Base-by-base conservation (phyloP, 495 filamentous ascomycete genomes). In the Penicillium goetzii region DNA sequence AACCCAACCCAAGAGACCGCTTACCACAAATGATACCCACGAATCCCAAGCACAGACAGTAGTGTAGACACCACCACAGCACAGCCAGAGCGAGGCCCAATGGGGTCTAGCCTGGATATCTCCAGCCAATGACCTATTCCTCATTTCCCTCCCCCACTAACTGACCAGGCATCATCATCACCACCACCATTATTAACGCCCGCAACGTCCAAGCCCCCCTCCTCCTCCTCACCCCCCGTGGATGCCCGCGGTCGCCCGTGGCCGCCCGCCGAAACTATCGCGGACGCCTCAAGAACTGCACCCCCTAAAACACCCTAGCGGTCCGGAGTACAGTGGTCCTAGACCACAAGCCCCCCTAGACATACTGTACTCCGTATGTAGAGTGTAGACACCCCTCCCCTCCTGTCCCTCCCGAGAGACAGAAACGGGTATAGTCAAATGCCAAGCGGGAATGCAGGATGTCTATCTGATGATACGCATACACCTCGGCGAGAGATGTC, bases 271-370 rank as follows among this genome's bases (percentile, higher is more conserved):
- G 50, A 33, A 28, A 53, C 50, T 4, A 52, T 32, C 50, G 50
- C 26, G 40, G 14, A 23, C 40, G 19, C 57, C 43, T 47, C 43
- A 47, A 45, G 43, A 21, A 47, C 21, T 12, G 12, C 43, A 21
- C n/a, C 19, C 19, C 40, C 40, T 4, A 4, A 41, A n/a, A 3
- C 45, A 14, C 10, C 45, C 52, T 55, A 33, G 52, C 30, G n/a
- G 4, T 17, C 43, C 64, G 65, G 65, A 68, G 62, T 32, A 68
- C 65, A 41, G 65, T 68, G 50, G 36, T 65, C 65, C 65, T 65
- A 53, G 23, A 30, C 38, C 25, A 11, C 6, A 50, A 41, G 17
- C 25, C 43, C 41, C 41, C 11, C 2, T 14, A 7, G 1, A 38
- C 6, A 38, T 11, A 14, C 1, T 3, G 15, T 6, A 30, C 28